phyloP scores from a whole-genome alignment of 2,329 filamentous ascomycete species.

The Mycocentrospora acerina region DNA sequence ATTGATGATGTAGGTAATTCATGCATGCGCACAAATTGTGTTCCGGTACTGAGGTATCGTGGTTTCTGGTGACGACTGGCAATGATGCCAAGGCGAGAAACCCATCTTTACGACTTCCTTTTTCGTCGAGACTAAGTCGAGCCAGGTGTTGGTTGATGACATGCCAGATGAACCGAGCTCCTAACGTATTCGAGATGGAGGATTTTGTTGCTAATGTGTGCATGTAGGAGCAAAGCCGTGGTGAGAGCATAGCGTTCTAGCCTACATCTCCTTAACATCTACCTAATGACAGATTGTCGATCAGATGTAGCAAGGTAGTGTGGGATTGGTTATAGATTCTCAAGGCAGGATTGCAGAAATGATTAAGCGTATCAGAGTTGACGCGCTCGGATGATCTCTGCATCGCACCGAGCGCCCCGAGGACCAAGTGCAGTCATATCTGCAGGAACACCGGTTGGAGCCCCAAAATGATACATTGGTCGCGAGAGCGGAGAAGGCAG shows the following conservation, averaged over 20 bases:
- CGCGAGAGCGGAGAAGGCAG: conserved; percentile 13
- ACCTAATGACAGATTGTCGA: conserved; percentile 10
- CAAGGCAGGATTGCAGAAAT: conserved; percentile 17
- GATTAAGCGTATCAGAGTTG: conserved; percentile 30
- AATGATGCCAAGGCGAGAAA: background rate
- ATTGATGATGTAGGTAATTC: too few relatives aligned
- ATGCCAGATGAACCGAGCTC: too few relatives aligned
- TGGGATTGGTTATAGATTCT: background rate
- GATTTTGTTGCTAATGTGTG: too few relatives aligned
- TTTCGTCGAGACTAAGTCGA: background rate
- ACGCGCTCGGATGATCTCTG: conserved; percentile 29
- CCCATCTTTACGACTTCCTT: background rate
- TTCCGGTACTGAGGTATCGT: too few relatives aligned
- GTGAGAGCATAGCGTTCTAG: too few relatives aligned
- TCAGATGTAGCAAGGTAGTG: too few relatives aligned
- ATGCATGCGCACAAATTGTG: too few relatives aligned
- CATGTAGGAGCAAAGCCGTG: too few relatives aligned
- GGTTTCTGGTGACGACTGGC: too few relatives aligned
- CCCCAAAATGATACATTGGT: conserved; percentile 6
- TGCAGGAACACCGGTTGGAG: conserved; percentile 26
- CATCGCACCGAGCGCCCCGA: conserved; percentile 19
- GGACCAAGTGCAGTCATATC: conserved; percentile 22
- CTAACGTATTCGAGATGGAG: too few relatives aligned
- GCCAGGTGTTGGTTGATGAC: background rate
- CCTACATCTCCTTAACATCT: conserved; percentile 8